Percentiles rank a stretch among this genome's conserved stretches.
Evolutionary conservation across 148 eudicot species (phyloP).

Genomic region (Simmondsia chinensis): DNA sequence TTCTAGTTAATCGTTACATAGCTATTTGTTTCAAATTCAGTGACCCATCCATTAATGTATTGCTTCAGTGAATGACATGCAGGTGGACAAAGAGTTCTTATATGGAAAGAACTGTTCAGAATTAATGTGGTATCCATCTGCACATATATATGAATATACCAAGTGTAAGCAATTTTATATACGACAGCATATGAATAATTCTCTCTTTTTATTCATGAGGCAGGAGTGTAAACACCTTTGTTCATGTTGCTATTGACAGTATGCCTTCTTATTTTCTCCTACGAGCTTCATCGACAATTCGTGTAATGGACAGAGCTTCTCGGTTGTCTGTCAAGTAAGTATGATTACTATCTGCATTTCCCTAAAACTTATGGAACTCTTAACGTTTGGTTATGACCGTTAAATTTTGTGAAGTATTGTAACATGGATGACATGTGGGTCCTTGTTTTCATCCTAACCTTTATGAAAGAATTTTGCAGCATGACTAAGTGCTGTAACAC

Average conservation of each 20-base stretch:
- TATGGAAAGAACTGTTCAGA: slow-evolving; percentile 34
- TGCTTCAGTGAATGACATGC: slow-evolving; percentile 39
- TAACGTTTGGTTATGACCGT: background rate
- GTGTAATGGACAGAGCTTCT: slow-evolving; percentile 22
- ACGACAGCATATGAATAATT: background rate
- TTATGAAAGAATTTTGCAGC: no score
- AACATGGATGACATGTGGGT: no score
- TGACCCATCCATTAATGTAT: slow-evolving; percentile 6
- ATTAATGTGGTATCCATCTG: slow-evolving; percentile 53
- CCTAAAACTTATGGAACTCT: background rate
- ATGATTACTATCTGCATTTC: background rate
- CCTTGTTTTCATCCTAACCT: no score
- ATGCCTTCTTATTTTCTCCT: slow-evolving; percentile 55
- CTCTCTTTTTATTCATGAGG: background rate
- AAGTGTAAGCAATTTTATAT: slow-evolving; percentile 50
- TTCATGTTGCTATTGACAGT: slow-evolving; percentile 33
- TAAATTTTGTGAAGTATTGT: background rate
- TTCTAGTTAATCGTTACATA: no score
- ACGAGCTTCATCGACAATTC: slow-evolving; percentile 70
- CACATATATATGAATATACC: slow-evolving; percentile 63
- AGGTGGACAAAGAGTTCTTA: slow-evolving; percentile 43
- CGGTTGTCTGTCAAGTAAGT: slow-evolving; percentile 67
- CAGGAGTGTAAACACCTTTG: background rate
- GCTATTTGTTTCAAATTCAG: no score
- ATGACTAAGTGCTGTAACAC: no score